Evolutionary conservation across 1,284 basidiomycete species (phyloP).

Genomic region (Rhodofomes roseus): DNA sequence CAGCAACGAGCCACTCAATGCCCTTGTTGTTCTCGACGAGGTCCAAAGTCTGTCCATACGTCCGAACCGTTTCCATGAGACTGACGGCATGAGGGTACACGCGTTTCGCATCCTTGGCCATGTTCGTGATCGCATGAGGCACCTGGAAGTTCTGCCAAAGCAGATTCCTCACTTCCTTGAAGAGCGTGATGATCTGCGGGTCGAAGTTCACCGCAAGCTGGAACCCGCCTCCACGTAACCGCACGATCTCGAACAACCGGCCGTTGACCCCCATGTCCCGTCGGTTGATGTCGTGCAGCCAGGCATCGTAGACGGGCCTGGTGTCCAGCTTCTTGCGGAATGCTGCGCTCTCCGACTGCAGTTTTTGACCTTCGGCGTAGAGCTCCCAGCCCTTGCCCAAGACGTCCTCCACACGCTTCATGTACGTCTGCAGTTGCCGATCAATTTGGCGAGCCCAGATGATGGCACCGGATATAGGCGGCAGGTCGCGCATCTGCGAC

Average conservation of each 20-base stretch:
- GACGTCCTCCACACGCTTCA: slow-evolving; percentile 99
- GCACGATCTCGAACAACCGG: slow-evolving; percentile 93
- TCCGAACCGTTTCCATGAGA: slow-evolving; percentile 96
- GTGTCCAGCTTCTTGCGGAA: slow-evolving; percentile 98
- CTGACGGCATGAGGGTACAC: slow-evolving; percentile 98
- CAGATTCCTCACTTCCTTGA: slow-evolving; percentile 96
- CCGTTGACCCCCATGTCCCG: slow-evolving; percentile 91
- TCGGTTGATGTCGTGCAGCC: slow-evolving; percentile 93
- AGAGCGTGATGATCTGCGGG: slow-evolving; percentile 94
- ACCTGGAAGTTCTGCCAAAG: slow-evolving; percentile 96
- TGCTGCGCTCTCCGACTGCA: slow-evolving; percentile 86
- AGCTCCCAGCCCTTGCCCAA: slow-evolving; percentile 98
- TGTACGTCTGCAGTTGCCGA: slow-evolving; percentile 92
- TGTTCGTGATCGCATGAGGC: slow-evolving; percentile 90
- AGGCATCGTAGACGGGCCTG: slow-evolving; percentile 90
- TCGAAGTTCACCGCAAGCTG: slow-evolving; percentile 97
- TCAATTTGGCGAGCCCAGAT: slow-evolving; percentile 99
- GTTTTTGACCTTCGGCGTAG: slow-evolving; percentile 98
- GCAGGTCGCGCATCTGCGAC: slow-evolving; percentile 96
- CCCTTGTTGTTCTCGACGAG: slow-evolving; percentile 86
- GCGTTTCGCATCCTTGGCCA: slow-evolving; percentile 97
- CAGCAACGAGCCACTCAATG: slow-evolving; percentile 90
- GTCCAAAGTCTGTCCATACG: slow-evolving; percentile 92
- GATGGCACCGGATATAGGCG: slow-evolving; percentile 95
- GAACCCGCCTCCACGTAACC: slow-evolving; percentile 76